Evolutionary conservation across 306 rosid species (phyloP).

Genomic region (Cercis canadensis): DNA sequence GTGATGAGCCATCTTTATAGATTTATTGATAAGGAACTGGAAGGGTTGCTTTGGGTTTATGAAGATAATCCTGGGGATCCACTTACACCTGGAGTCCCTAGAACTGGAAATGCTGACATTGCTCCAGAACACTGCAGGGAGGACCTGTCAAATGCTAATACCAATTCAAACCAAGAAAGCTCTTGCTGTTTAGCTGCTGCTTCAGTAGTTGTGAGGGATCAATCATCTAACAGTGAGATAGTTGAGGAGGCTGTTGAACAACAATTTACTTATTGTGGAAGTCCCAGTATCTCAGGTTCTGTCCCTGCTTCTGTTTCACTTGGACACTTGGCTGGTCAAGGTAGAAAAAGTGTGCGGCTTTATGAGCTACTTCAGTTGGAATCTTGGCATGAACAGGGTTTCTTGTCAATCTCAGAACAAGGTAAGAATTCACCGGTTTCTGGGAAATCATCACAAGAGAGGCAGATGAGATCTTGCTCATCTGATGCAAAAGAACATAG

Average conservation of each 20-base stretch:
- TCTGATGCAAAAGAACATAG: conserved; percentile 37
- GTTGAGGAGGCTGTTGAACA: conserved; percentile 43
- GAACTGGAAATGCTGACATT: conserved; percentile 27
- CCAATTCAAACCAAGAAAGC: conserved; percentile 44
- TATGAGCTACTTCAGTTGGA: conserved; percentile 75
- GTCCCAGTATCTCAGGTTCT: conserved; percentile 34
- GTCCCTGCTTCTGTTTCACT: conserved; percentile 44
- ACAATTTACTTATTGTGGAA: conserved; percentile 31
- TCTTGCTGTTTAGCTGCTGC: conserved; percentile 34
- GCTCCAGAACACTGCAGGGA: conserved; percentile 39
- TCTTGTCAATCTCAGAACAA: conserved; percentile 37
- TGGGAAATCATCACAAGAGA: conserved; percentile 39
- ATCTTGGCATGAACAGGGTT: conserved; percentile 56
- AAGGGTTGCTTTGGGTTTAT: conserved; percentile 74
- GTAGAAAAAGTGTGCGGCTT: conserved; percentile 66
- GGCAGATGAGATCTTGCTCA: conserved; percentile 37
- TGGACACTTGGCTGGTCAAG: conserved; percentile 56
- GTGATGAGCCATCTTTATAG: conserved; percentile 71
- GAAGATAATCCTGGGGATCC: conserved; percentile 51
- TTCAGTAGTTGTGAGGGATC: conserved; percentile 36
- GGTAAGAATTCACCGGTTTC: conserved; percentile 38
- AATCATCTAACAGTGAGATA: conserved; percentile 51
- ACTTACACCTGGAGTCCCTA: conserved; percentile 35
- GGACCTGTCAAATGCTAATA: conserved; percentile 37
- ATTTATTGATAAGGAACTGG: conserved; percentile 64